Conservation (phyloP, 176 grass and related monocot species). For the Cocos nucifera region DNA sequence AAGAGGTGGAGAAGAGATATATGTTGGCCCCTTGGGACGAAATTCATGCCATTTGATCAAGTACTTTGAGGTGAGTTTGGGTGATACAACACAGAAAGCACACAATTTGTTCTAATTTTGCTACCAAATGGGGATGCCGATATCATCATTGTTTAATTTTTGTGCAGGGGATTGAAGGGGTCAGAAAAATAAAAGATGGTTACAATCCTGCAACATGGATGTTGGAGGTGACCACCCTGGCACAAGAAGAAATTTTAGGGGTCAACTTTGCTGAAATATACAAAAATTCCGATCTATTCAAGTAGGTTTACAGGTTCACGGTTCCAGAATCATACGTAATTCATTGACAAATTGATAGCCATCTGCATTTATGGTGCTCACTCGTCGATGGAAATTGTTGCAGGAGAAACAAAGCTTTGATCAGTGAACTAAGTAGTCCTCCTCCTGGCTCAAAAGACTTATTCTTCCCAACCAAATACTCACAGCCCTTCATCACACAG, state of each 20-base stretch:
- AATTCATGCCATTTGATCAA: slow-evolving; percentile 72
- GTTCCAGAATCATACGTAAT: too few relatives aligned
- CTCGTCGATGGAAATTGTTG: slow-evolving; percentile 6
- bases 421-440: slow-evolving; percentile 57
- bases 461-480: slow-evolving; percentile 54
- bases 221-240: slow-evolving; percentile 62
- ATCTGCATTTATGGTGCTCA: background rate
- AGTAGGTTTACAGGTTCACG: slow-evolving; percentile 26
- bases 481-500: slow-evolving; percentile 65
- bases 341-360: too few relatives aligned
- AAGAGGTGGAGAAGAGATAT: slow-evolving; percentile 89
- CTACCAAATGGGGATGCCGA: too few relatives aligned
- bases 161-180: slow-evolving; percentile 59
- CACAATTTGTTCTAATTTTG: background rate
- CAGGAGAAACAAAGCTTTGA: slow-evolving; percentile 85
- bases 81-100: background rate
- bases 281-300: slow-evolving; percentile 54
- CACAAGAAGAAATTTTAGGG: slow-evolving; percentile 71
- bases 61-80: slow-evolving; percentile 73
- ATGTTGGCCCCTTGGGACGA: slow-evolving; percentile 63
- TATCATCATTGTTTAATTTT: too few relatives aligned
- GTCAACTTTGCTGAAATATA: slow-evolving; percentile 67
- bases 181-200: slow-evolving; percentile 81
- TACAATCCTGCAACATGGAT: slow-evolving; percentile 97
- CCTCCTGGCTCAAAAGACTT: slow-evolving; percentile 65